Conservation (phyloP, 2,329 filamentous ascomycete genomes). For the Penicillium sp. region DNA sequence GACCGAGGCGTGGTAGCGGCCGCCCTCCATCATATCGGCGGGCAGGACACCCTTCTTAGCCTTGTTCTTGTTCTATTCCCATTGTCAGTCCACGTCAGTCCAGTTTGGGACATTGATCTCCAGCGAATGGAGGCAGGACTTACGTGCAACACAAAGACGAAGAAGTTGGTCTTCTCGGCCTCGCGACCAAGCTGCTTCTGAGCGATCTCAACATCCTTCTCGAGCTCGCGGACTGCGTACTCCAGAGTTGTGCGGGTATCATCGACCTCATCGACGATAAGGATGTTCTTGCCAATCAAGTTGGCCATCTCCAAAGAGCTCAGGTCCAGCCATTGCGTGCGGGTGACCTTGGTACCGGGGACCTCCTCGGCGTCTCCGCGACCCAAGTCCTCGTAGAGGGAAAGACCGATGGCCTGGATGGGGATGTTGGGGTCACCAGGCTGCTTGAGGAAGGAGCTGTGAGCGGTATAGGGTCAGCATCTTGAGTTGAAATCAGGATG, state of each 20-base stretch:
- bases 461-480: neutral
- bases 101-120: neutral
- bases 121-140: constrained; percentile 33
- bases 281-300: constrained; percentile 82
- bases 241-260: constrained; percentile 92
- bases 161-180: constrained; percentile 76
- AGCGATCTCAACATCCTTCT: constrained; percentile 88
- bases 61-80: constrained; percentile 87
- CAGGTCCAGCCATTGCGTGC: constrained; percentile 97
- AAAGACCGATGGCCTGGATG: constrained; percentile 97
- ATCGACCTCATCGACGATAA: constrained; percentile 94
- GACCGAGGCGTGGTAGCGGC: constrained; percentile 76
- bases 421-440: constrained; percentile 87
- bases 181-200: constrained; percentile 66
- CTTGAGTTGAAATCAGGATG: neutral
- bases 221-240: constrained; percentile 85
- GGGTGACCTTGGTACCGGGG: constrained; percentile 88
- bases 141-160: constrained; percentile 92
- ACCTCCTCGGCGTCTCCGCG: constrained; percentile 64
- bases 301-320: constrained; percentile 81
- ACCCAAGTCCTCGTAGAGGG: constrained; percentile 83
- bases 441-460: constrained; percentile 84
- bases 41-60: constrained; percentile 85
- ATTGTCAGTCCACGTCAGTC: constrained; percentile 5
- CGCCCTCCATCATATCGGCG: constrained; percentile 66